Evolutionary conservation across 495 filamentous ascomycete genomes (phyloP).

Genomic region (Schizothecium vesticola): DNA sequence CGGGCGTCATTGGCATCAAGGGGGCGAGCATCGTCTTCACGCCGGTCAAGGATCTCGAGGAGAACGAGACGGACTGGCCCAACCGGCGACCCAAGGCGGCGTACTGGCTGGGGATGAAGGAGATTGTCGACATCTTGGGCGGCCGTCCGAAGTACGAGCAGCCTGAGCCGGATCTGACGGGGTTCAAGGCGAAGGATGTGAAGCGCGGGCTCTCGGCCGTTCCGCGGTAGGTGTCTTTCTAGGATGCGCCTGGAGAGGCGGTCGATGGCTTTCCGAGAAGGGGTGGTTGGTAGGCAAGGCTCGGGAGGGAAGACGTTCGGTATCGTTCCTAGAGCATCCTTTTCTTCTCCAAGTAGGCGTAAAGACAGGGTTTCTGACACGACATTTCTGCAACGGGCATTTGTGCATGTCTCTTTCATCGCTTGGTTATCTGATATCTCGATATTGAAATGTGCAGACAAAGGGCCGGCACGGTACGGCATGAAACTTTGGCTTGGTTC

Average conservation of each 20-base stretch:
- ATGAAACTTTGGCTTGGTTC: background rate
- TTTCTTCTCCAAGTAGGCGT: background rate
- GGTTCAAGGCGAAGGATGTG: constrained; percentile 48
- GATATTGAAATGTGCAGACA: too few relatives aligned
- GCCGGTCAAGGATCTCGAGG: constrained; percentile 68
- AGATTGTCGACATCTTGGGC: constrained; percentile 76
- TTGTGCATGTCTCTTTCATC: background rate
- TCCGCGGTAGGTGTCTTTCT: background rate
- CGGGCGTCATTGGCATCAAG: constrained; percentile 84
- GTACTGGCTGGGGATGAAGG: constrained; percentile 78
- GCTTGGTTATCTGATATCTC: background rate
- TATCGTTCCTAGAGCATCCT: background rate
- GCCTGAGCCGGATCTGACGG: constrained; percentile 40
- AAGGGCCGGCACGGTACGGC: too few relatives aligned
- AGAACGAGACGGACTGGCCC: constrained; percentile 87
- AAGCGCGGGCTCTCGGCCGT: constrained; percentile 41
- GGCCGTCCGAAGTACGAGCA: constrained; percentile 54
- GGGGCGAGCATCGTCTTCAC: constrained; percentile 85
- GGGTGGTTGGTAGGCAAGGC: background rate
- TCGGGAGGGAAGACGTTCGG: background rate
- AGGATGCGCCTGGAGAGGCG: constrained; percentile 1
- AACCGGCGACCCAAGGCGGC: constrained; percentile 78
- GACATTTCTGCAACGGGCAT: background rate
- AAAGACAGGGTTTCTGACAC: background rate
- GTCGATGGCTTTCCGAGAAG: background rate